A percentile compares a stretch with the other conserved stretches of the same genome.
These are phyloP conservation scores for Volvox reticuliferus DNA, from an alignment of 139 green algal species.

Conservation along the genomic window DNA sequence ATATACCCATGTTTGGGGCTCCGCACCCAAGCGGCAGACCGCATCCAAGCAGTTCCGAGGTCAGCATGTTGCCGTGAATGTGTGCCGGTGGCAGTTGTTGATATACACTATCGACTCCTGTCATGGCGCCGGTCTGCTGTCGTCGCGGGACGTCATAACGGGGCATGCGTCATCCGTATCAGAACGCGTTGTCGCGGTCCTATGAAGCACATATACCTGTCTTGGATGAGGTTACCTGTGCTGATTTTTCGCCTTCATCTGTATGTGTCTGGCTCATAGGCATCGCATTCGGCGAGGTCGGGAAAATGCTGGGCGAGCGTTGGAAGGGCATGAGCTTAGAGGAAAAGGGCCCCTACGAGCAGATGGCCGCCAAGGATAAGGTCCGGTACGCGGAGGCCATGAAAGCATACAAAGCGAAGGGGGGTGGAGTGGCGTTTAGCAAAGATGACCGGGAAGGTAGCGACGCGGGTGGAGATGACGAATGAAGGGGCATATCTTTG, in stretches of 20 bases:
- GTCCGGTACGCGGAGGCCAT: constrained; percentile 76
- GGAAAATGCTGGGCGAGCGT: constrained; percentile 80
- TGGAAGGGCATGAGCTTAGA: constrained; percentile 81
- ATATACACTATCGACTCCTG: too few species aligned
- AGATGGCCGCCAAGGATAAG: constrained; percentile 63
- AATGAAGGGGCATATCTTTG: neutral
- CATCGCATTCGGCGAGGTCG: constrained; percentile 79
- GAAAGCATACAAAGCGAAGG: constrained; percentile 72
- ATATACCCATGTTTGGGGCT: too few species aligned
- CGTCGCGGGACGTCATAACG: too few species aligned
- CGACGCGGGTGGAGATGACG: constrained; percentile 2
- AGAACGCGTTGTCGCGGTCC: too few species aligned
- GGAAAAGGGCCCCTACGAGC: constrained; percentile 72
- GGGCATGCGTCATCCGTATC: too few species aligned
- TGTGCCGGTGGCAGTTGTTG: too few species aligned
- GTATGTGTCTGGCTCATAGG: constrained; percentile 33
- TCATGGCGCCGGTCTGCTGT: too few species aligned
- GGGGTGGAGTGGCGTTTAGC: neutral
- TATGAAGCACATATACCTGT: too few species aligned
- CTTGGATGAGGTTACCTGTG: too few species aligned
- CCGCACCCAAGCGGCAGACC: too few species aligned
- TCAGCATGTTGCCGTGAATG: too few species aligned
- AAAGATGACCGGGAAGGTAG: neutral
- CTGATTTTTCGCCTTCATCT: neutral
- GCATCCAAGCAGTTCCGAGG: too few species aligned